phyloP scores from a whole-genome alignment of 441 rosid species.

The Macaranga tanarius region DNA sequence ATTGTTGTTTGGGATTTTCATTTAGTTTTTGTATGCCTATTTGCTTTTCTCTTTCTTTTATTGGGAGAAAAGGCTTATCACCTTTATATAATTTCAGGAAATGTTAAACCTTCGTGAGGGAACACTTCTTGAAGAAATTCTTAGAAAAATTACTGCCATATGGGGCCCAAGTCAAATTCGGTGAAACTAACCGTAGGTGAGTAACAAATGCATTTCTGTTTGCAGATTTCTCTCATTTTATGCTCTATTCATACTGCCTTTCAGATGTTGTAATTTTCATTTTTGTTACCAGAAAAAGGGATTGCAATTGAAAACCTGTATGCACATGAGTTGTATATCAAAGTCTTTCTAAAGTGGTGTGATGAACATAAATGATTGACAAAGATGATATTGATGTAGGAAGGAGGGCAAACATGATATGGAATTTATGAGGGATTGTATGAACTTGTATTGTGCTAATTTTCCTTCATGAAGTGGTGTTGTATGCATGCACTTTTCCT shows the following conservation, averaged over 20 bases:
- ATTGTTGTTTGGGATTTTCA: background rate
- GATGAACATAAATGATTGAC: background rate
- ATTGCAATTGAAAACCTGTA: background rate
- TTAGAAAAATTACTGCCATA: slow-evolving; percentile 70
- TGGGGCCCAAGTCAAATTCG: slow-evolving; percentile 87
- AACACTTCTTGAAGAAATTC: slow-evolving; percentile 79
- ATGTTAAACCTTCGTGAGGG: slow-evolving; percentile 74
- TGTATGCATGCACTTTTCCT: background rate
- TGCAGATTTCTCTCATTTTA: slow-evolving; percentile 1
- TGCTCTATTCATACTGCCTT: background rate
- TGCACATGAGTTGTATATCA: background rate
- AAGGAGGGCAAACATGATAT: background rate
- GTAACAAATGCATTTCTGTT: slow-evolving; percentile 19
- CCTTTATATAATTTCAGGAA: slow-evolving; percentile 50
- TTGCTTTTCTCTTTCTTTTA: background rate
- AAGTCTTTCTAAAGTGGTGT: background rate
- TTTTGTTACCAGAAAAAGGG: background rate
- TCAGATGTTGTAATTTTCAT: background rate
- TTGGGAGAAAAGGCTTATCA: slow-evolving; percentile 8
- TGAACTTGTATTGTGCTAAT: background rate
- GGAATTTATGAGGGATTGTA: background rate
- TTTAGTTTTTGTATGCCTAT: background rate
- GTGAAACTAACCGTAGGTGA: slow-evolving; percentile 78
- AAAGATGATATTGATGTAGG: background rate
- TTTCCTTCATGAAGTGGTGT: background rate